Conservation (phyloP, 2,329 filamentous ascomycete species). For the Helotiales sp. region DNA sequence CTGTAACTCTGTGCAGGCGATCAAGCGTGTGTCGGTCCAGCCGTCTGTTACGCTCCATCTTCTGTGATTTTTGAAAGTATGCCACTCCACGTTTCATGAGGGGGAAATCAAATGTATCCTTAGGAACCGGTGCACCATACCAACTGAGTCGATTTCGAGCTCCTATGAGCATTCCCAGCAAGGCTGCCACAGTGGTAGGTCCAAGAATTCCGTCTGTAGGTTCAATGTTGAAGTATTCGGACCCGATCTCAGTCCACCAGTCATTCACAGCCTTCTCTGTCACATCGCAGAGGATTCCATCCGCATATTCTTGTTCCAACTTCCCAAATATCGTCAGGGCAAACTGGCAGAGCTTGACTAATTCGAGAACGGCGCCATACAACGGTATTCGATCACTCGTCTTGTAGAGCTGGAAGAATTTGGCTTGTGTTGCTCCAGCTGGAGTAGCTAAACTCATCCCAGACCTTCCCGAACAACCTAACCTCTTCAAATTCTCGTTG, state of each 20-base stretch:
- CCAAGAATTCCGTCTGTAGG: conserved; percentile 92
- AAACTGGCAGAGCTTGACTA: conserved; percentile 90
- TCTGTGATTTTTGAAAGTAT: conserved; percentile 88
- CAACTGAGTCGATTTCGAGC: conserved; percentile 88
- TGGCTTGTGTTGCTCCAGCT: conserved; percentile 80
- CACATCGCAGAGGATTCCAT: conserved; percentile 89
- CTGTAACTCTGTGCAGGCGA: conserved; percentile 79
- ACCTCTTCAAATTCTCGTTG: conserved; percentile 89
- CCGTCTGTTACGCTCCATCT: conserved; percentile 76
- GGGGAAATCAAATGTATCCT: conserved; percentile 89
- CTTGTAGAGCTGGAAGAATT: conserved; percentile 89
- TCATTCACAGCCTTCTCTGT: conserved; percentile 89
- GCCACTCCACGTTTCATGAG: conserved; percentile 82
- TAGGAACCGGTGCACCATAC: conserved; percentile 80
- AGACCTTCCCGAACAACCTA: conserved; percentile 89
- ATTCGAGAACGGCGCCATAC: conserved; percentile 78
- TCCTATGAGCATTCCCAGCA: conserved; percentile 87
- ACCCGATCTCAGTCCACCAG: conserved; percentile 95
- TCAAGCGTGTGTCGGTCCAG: conserved; percentile 85
- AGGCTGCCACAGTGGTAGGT: conserved; percentile 85
- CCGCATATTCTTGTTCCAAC: conserved; percentile 84
- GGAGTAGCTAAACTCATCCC: conserved; percentile 82
- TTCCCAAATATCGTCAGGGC: conserved; percentile 88
- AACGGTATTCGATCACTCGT: conserved; percentile 83
- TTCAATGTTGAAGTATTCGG: conserved; percentile 90